Percentiles rank a stretch among this genome's conserved stretches.
Evolutionary conservation across 2,329 filamentous ascomycete species (phyloP).

Genomic region (Aplosporella prunicola): DNA sequence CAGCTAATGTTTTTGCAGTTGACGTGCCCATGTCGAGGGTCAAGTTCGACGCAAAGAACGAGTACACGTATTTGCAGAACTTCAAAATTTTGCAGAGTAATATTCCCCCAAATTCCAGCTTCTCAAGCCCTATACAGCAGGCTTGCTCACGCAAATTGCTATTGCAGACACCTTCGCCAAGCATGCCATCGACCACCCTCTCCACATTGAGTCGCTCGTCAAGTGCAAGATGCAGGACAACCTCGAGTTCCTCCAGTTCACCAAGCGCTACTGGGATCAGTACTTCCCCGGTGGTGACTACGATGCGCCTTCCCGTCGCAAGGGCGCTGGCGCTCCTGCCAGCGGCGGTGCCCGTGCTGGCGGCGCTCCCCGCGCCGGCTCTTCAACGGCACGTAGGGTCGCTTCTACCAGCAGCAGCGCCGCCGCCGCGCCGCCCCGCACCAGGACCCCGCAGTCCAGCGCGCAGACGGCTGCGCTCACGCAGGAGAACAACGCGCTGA

Average conservation of each 20-base stretch:
- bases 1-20: constrained; percentile 33
- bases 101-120: too few species aligned
- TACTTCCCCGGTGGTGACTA: constrained; percentile 97
- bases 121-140: constrained; percentile 4
- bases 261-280: constrained; percentile 95
- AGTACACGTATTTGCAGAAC: constrained; percentile 97
- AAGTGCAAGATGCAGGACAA: constrained; percentile 99
- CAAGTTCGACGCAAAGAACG: constrained; percentile 96
- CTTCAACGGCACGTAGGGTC: constrained; percentile 2
- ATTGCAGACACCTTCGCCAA: constrained; percentile 70
- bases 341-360: constrained; percentile 35
- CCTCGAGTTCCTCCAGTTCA: constrained; percentile 96
- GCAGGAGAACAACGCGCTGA: constrained; percentile 77
- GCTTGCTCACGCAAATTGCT: too few species aligned
- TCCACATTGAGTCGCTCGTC: constrained; percentile 78
- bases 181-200: constrained; percentile 79
- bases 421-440: constrained; percentile 35
- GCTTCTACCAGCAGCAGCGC: too few species aligned
- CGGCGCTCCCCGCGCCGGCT: constrained; percentile 36
- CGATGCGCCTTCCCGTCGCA: constrained; percentile 77
- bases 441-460: constrained; percentile 38
- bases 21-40: constrained; percentile 92
- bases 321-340: constrained; percentile 55
- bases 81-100: constrained; percentile 95
- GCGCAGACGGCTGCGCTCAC: constrained; percentile 63